Evolutionary conservation across 2,329 filamentous ascomycete species (phyloP), one percentile per base, ranked within the genome.

Genomic region (Aureobasidium sp.): DNA sequence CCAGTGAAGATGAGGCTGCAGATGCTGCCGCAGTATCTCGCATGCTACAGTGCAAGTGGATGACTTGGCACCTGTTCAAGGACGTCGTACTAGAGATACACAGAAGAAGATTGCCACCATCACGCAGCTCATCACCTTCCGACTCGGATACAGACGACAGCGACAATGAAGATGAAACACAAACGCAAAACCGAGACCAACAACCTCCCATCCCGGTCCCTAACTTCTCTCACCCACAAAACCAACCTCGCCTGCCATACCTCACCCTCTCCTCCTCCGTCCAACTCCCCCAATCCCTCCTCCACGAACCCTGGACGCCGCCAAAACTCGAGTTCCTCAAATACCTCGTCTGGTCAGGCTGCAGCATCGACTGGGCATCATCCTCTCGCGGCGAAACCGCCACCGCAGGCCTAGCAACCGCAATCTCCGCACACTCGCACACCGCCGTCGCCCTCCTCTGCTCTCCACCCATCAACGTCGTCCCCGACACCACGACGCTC

Each of bases 41-140:
- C 6, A 57, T 73, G 61, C 61, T 73, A 5, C 66, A 67, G 55
- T 69, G 69, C 55, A 66, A 65, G 17, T 73, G 71, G 65, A 65
- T 73, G 64, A 70, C 67, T n/a, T 73, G 67, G 66, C 49, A 57
- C 10, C 67, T 71, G 49, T 72, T 72, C 62, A 65, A 61, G 25
- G 47, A 43, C 67, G 67, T 60, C 69, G n/a, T 40, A 17, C 47
- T 43, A 45, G 45, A 59, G 31, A 43, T 55, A 42, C 29, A 47
- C 23, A 42, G 13, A 60, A 45, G 27, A 51, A 25, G 31, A 35
- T 29, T 43, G 17, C 42, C 23, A 8, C 53, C 53, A 35, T 57
- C 49, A 31, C 50, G 69, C 67, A 15, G 65, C 67, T 47, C 68
- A 67, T 10, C 53, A 31, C 23, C 53, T 8, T 57, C 53, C 10